phyloP scores from a whole-genome alignment of 2,329 filamentous ascomycete species.

The Graphium sp. region DNA sequence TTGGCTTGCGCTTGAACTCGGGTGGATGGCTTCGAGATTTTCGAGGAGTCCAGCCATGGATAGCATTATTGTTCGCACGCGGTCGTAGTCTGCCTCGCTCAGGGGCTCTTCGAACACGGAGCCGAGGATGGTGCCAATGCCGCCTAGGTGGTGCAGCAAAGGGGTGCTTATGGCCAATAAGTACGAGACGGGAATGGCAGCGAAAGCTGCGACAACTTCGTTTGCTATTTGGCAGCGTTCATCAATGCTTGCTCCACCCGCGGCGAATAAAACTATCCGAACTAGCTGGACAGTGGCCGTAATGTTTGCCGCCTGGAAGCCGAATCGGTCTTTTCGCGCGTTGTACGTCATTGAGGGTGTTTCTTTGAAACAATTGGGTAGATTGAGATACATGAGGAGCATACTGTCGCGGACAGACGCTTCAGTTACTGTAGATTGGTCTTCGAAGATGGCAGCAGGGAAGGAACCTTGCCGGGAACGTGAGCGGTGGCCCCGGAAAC shows the following conservation, averaged over 20 bases:
- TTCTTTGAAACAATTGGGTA: slow-evolving; percentile 13
- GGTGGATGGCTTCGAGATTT: slow-evolving; percentile 10
- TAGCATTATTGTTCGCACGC: slow-evolving; percentile 12
- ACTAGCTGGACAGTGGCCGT: slow-evolving; percentile 15
- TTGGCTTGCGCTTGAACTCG: slow-evolving; percentile 8
- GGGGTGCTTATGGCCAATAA: slow-evolving; percentile 14
- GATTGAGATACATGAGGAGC: slow-evolving; percentile 10
- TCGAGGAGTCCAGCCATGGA: slow-evolving; percentile 14
- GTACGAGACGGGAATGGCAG: slow-evolving; percentile 11
- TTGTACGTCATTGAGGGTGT: slow-evolving; percentile 10
- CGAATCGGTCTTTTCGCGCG: slow-evolving; percentile 12
- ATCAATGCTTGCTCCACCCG: slow-evolving; percentile 11
- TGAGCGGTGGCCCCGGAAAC: slow-evolving; percentile 8
- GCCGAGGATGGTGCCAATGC: slow-evolving; percentile 16
- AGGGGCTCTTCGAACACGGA: slow-evolving; percentile 15
- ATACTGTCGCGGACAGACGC: slow-evolving; percentile 9
- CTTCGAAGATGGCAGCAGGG: slow-evolving; percentile 9
- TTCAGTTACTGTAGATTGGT: slow-evolving; percentile 7
- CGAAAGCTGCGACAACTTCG: slow-evolving; percentile 13
- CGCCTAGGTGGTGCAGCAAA: slow-evolving; percentile 14
- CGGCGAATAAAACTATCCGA: slow-evolving; percentile 13
- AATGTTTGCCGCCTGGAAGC: slow-evolving; percentile 19
- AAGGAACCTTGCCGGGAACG: slow-evolving; percentile 6
- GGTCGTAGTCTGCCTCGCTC: slow-evolving; percentile 11
- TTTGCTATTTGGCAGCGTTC: slow-evolving; percentile 13